These are phyloP conservation scores for Trichosporon faecale DNA, from an alignment of 1,284 basidiomycete genomes.

Conservation along the genomic window DNA sequence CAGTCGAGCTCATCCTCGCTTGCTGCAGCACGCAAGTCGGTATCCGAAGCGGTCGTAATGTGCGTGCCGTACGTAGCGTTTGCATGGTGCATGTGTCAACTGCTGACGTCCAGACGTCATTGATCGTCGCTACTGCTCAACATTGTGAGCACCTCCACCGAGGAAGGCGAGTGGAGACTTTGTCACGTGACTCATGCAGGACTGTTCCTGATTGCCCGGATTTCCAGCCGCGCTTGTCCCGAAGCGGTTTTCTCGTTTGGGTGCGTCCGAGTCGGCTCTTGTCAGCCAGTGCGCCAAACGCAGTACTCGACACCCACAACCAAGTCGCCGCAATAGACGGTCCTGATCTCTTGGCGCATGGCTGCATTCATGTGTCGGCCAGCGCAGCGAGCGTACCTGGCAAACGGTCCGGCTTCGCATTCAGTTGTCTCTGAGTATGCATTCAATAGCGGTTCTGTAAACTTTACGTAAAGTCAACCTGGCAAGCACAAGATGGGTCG, in stretches of 20 bases:
- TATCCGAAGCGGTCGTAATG: not conserved
- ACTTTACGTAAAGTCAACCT: not conserved
- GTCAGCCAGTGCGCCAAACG: not conserved
- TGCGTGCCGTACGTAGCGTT: not conserved
- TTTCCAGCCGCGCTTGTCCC: not conserved
- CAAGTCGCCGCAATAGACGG: not conserved
- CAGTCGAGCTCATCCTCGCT: not conserved
- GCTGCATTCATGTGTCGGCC: not conserved
- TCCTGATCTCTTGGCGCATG: constrained; percentile 1
- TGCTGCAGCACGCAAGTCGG: not conserved
- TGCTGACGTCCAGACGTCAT: not conserved
- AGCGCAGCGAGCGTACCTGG: too few relatives aligned
- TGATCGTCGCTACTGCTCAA: not conserved
- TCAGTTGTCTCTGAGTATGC: too few relatives aligned
- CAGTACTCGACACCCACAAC: not conserved
- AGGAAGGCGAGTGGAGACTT: not conserved
- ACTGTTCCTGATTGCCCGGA: not conserved
- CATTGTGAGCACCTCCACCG: not conserved
- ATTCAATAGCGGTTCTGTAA: not conserved
- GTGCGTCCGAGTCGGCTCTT: not conserved
- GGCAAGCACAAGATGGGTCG: not conserved
- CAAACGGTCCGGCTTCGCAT: too few relatives aligned
- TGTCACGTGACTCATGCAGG: not conserved
- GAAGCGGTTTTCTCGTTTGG: not conserved
- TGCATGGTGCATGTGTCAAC: not conserved